phyloP scores from a whole-genome alignment of 306 rosid genomes.

The Vigna mungo region DNA sequence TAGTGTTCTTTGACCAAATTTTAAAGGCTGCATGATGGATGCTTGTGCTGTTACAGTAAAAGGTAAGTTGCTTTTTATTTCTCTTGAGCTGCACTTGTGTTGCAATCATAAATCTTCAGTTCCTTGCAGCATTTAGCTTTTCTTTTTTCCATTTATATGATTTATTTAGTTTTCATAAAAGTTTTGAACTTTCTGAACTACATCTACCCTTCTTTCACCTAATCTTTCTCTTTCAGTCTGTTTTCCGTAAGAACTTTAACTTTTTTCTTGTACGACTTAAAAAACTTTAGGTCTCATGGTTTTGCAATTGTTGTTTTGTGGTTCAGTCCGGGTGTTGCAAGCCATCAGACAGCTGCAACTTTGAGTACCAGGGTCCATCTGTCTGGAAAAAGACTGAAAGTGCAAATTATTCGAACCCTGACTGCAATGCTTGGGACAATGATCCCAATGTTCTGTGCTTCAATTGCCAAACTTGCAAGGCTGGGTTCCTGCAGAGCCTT shows the following conservation, averaged over 20 bases:
- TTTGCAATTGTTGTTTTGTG: not conserved
- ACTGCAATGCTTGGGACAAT: constrained; percentile 63
- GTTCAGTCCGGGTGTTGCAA: constrained; percentile 85
- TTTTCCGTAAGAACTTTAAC: not conserved
- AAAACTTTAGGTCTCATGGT: not conserved
- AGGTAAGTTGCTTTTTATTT: constrained; percentile 6
- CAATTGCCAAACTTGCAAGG: constrained; percentile 80
- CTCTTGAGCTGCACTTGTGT: not conserved
- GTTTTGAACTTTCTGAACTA: not conserved
- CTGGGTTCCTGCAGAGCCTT: constrained; percentile 71
- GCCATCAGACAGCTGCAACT: constrained; percentile 66
- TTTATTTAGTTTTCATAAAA: not conserved
- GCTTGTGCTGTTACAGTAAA: constrained; percentile 4
- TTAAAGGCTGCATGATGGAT: not conserved
- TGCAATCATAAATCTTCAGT: not conserved
- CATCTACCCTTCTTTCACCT: not conserved
- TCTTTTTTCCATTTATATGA: not conserved
- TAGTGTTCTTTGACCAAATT: not conserved
- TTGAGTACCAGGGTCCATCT: constrained; percentile 52
- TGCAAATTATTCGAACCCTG: constrained; percentile 29
- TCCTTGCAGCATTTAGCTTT: not conserved
- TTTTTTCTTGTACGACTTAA: not conserved
- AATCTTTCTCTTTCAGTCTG: not conserved
- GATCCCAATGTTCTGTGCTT: constrained; percentile 56
- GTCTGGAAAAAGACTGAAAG: constrained; percentile 40